phyloP scores from a whole-genome alignment of 495 filamentous ascomycete species.

The Penicillium coprophilum region DNA sequence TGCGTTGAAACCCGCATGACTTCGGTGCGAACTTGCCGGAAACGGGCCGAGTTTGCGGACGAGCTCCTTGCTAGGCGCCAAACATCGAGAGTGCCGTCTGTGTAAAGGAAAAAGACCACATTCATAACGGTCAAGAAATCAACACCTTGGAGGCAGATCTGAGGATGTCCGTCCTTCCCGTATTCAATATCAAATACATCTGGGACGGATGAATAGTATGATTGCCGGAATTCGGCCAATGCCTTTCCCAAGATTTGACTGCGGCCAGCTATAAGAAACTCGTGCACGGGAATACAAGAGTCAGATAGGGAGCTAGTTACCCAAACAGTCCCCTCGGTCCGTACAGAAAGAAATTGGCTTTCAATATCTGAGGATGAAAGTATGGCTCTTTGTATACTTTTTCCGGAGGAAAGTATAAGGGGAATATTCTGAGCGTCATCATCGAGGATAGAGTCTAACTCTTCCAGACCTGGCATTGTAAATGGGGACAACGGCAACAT shows the following conservation, averaged over 20 bases:
- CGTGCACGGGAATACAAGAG: constrained; percentile 74
- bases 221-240: constrained; percentile 51
- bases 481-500: constrained; percentile 68
- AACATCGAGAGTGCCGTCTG: constrained; percentile 74
- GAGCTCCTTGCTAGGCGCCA: constrained; percentile 72
- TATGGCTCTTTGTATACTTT: constrained; percentile 43
- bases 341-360: constrained; percentile 43
- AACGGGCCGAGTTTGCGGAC: constrained; percentile 61
- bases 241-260: constrained; percentile 66
- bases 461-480: constrained; percentile 15
- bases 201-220: constrained; percentile 45
- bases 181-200: constrained; percentile 63
- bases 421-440: constrained; percentile 18
- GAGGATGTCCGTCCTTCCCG: constrained; percentile 44
- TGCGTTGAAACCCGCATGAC: constrained; percentile 74
- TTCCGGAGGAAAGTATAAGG: constrained; percentile 23
- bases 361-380: constrained; percentile 58
- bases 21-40: constrained; percentile 75
- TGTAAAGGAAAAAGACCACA: constrained; percentile 75
- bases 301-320: constrained; percentile 60
- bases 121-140: constrained; percentile 78
- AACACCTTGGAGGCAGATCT: constrained; percentile 61
- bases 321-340: constrained; percentile 41
- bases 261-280: constrained; percentile 72
- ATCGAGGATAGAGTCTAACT: constrained; percentile 18